A percentile compares a stretch with the other conserved stretches of the same genome.
phyloP scores from a whole-genome alignment of 345 rosid species.

The Arabidopsis suecica region DNA sequence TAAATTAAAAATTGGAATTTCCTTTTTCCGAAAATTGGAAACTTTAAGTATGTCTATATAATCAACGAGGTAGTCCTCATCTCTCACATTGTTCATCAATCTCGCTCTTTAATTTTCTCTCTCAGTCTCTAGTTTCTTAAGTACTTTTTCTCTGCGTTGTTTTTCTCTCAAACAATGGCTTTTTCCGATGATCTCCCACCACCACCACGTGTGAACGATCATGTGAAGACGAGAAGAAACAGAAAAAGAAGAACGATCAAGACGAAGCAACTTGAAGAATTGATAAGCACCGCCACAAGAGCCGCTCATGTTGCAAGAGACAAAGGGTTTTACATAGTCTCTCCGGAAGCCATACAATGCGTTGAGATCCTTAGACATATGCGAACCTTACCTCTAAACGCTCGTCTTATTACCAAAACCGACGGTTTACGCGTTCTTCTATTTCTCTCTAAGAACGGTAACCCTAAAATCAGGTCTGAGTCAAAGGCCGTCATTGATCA shows the following conservation, averaged over 20 bases:
- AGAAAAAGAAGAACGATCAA: background rate
- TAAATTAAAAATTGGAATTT: background rate
- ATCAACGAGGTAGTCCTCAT: background rate
- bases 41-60: background rate
- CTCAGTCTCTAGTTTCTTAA: background rate
- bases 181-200: slow-evolving; percentile 28
- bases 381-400: slow-evolving; percentile 21
- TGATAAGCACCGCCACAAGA: slow-evolving; percentile 4
- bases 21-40: slow-evolving; percentile 6
- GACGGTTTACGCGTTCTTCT: background rate
- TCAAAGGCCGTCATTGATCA: slow-evolving; percentile 20
- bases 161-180: slow-evolving; percentile 9
- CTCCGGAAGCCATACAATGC: slow-evolving; percentile 32
- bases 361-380: slow-evolving; percentile 22
- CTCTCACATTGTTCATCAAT: background rate
- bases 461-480: slow-evolving; percentile 41
- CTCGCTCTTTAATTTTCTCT: background rate
- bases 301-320: slow-evolving; percentile 32
- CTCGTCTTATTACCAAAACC: slow-evolving; percentile 7
- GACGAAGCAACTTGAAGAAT: background rate
- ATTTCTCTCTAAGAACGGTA: slow-evolving; percentile 25
- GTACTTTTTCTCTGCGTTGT: background rate
- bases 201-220: background rate
- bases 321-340: slow-evolving; percentile 34
- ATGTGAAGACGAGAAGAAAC: slow-evolving; percentile 1